A percentile compares a stretch with the other conserved stretches of the same genome.
phyloP scores from a whole-genome alignment of 1,284 basidiomycete species.

The Caloboletus inedulis region DNA sequence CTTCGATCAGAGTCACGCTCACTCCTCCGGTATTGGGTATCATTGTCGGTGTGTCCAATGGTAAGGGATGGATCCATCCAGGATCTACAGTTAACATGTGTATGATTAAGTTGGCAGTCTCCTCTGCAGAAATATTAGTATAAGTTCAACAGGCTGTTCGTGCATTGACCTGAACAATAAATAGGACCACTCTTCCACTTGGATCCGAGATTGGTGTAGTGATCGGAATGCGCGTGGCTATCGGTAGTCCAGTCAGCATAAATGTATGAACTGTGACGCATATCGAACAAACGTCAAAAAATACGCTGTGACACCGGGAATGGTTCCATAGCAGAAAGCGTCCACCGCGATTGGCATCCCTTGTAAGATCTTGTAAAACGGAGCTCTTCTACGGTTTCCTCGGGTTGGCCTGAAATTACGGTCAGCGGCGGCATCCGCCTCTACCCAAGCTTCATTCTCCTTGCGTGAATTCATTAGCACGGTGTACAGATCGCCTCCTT shows the following conservation, averaged over 20 bases:
- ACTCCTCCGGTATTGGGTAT: slow-evolving; percentile 87
- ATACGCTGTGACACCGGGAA: slow-evolving; percentile 85
- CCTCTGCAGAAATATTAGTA: slow-evolving; percentile 28
- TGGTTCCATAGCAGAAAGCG: slow-evolving; percentile 90
- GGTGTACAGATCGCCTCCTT: slow-evolving; percentile 56
- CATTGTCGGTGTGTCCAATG: slow-evolving; percentile 71
- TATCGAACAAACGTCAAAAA: slow-evolving; percentile 66
- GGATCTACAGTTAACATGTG: slow-evolving; percentile 87
- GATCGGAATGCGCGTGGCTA: slow-evolving; percentile 93
- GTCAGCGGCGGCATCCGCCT: slow-evolving; percentile 59
- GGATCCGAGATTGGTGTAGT: slow-evolving; percentile 87
- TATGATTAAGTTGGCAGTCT: slow-evolving; percentile 87
- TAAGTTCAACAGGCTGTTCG: background rate
- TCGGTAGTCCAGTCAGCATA: slow-evolving; percentile 10
- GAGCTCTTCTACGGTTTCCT: slow-evolving; percentile 71
- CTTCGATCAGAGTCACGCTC: slow-evolving; percentile 90
- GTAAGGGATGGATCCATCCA: slow-evolving; percentile 84
- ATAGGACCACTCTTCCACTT: slow-evolving; percentile 91
- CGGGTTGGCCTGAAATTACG: slow-evolving; percentile 46
- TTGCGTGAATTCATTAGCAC: slow-evolving; percentile 80
- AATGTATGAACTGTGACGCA: background rate
- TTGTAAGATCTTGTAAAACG: slow-evolving; percentile 94
- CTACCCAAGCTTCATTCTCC: slow-evolving; percentile 82
- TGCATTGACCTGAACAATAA: slow-evolving; percentile 73
- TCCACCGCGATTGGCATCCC: slow-evolving; percentile 98